Evolutionary conservation across 164 flowering plant species (phyloP).

Genomic region (Liriodendron chinense): DNA sequence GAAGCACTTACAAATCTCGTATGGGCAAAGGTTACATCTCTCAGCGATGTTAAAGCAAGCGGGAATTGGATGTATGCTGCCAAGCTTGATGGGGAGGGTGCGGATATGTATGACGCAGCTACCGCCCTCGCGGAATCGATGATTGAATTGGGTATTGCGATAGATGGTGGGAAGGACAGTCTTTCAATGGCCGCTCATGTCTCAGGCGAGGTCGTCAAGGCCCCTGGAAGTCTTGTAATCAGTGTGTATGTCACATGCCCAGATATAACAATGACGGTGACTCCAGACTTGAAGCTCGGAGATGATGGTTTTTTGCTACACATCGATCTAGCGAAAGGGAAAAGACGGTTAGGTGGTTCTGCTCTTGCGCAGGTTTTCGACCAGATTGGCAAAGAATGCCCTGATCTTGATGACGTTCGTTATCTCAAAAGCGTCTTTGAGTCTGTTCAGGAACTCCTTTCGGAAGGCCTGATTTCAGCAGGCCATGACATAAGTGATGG

Average conservation of each 20-base stretch:
- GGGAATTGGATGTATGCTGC: conserved; percentile 99
- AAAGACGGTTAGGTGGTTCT: conserved; percentile 90
- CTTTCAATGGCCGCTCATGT: conserved; percentile 94
- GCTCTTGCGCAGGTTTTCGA: conserved; percentile 89
- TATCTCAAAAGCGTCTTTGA: conserved; percentile 72
- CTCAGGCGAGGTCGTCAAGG: conserved; percentile 83
- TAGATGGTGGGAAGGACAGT: conserved; percentile 98
- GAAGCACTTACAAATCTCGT: conserved; percentile 98
- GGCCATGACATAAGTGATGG: conserved; percentile 98
- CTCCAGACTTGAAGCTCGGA: conserved; percentile 84
- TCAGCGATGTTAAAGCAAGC: conserved; percentile 90
- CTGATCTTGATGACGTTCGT: conserved; percentile 84
- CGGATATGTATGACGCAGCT: conserved; percentile 96
- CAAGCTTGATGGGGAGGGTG: conserved; percentile 95
- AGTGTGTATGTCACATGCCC: conserved; percentile 90
- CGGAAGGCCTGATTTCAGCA: conserved; percentile 68
- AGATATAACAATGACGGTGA: conserved; percentile 89
- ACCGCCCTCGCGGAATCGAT: conserved; percentile 77
- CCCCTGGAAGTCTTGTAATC: conserved; percentile 91
- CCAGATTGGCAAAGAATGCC: conserved; percentile 82
- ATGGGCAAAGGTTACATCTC: conserved; percentile 89
- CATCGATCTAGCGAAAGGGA: conserved; percentile 83
- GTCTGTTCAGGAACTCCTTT: conserved; percentile 60
- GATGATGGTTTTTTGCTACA: conserved; percentile 80
- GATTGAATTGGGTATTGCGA: conserved; percentile 91